Evolutionary conservation across 129 eudicot genomes (phyloP).

Genomic region (Pittosporum tobira): DNA sequence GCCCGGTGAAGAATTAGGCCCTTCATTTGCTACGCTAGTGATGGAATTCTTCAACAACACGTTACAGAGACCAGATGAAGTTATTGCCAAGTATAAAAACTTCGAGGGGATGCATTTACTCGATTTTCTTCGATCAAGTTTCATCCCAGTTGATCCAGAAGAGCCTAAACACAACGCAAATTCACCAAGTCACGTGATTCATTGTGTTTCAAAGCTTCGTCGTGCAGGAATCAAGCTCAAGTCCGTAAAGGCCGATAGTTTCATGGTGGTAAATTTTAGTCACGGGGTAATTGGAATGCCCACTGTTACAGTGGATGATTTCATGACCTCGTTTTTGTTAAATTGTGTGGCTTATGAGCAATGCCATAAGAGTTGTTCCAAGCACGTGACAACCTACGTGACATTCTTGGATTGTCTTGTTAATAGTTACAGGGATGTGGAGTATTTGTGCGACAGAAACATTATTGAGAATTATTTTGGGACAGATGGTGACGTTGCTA

Average conservation of each 20-base stretch:
- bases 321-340: conserved; percentile 56
- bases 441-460: conserved; percentile 43
- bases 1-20: conserved; percentile 20
- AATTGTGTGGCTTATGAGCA: conserved; percentile 83
- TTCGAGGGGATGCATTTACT: conserved; percentile 51
- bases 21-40: conserved; percentile 23
- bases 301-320: conserved; percentile 50
- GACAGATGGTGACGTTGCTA: conserved; percentile 62
- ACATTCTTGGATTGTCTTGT: conserved; percentile 65
- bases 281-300: conserved; percentile 70
- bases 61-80: conserved; percentile 28
- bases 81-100: conserved; percentile 20
- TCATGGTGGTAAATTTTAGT: conserved; percentile 38
- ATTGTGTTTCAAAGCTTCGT: conserved; percentile 63
- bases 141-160: conserved; percentile 18
- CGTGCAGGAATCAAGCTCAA: conserved; percentile 58
- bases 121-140: conserved; percentile 53
- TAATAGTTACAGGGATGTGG: conserved; percentile 57
- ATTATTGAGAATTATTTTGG: conserved; percentile 77
- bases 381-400: conserved; percentile 63
- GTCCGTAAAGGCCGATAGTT: conserved; percentile 43
- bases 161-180: conserved; percentile 11
- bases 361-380: conserved; percentile 52
- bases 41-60: conserved; percentile 44
- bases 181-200: conserved; percentile 45